phyloP scores from a whole-genome alignment of 371 early-diverging fungal genomes.

The Mortierella sp. region DNA sequence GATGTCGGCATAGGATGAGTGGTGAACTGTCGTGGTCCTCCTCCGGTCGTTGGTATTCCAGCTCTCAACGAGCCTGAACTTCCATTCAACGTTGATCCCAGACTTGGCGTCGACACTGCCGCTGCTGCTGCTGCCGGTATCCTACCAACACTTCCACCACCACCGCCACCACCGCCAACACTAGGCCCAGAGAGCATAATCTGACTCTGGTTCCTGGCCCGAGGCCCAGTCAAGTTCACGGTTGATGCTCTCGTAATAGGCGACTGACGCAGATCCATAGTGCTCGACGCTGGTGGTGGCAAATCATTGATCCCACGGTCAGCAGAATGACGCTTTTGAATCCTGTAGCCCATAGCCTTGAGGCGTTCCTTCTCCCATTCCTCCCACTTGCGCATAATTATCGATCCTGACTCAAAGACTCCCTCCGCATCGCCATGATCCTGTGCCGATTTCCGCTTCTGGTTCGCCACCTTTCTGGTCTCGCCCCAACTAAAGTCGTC shows the following conservation, averaged over 20 bases:
- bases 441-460: slow-evolving; percentile 68
- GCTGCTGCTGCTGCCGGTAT: neutral
- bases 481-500: slow-evolving; percentile 98
- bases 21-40: slow-evolving; percentile 13
- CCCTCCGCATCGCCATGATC: slow-evolving; percentile 74
- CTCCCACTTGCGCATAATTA: slow-evolving; percentile 77
- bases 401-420: slow-evolving; percentile 65
- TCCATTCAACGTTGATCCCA: slow-evolving; percentile 38
- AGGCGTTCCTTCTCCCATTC: slow-evolving; percentile 82
- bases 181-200: neutral
- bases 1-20: slow-evolving; percentile 28
- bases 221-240: slow-evolving; percentile 14
- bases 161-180: neutral
- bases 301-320: slow-evolving; percentile 54
- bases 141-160: neutral
- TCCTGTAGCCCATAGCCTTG: slow-evolving; percentile 49
- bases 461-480: slow-evolving; percentile 81
- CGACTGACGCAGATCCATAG: slow-evolving; percentile 27
- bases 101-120: slow-evolving; percentile 26
- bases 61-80: slow-evolving; percentile 35
- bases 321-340: slow-evolving; percentile 47
- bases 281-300: slow-evolving; percentile 51
- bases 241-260: slow-evolving; percentile 8
- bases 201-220: slow-evolving; percentile 1
- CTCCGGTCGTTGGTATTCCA: slow-evolving; percentile 3